phyloP scores from a whole-genome alignment of 2,329 filamentous ascomycete species.

The Didymella arachidicola region DNA sequence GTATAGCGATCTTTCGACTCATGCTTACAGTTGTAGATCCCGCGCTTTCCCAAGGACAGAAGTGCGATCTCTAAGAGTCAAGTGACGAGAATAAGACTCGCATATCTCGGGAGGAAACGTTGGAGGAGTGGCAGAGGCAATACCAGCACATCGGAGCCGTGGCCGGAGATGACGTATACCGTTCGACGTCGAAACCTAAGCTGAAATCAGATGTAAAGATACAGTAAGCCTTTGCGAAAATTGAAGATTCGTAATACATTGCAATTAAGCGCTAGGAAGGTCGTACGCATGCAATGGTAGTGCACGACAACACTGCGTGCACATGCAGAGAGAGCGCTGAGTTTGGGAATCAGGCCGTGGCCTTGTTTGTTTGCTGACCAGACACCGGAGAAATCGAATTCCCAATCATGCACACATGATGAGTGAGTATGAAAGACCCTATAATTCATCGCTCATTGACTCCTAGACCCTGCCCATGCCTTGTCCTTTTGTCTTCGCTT shows the following conservation, averaged over 20 bases:
- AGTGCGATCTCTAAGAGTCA: no score
- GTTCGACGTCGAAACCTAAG: neutral
- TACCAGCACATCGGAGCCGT: no score
- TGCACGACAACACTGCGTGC: slow-evolving; percentile 18
- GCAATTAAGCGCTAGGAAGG: slow-evolving; percentile 22
- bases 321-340: slow-evolving; percentile 21
- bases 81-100: no score
- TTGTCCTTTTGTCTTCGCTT: slow-evolving; percentile 38
- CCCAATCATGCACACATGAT: slow-evolving; percentile 50
- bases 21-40: no score
- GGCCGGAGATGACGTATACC: no score
- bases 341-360: slow-evolving; percentile 45
- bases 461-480: slow-evolving; percentile 50
- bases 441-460: slow-evolving; percentile 53
- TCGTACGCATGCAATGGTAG: slow-evolving; percentile 21
- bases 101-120: no score
- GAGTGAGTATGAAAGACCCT: slow-evolving; percentile 47
- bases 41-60: no score
- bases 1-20: no score
- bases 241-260: slow-evolving; percentile 22
- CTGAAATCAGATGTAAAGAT: neutral
- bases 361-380: slow-evolving; percentile 49
- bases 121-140: no score
- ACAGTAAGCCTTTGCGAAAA: neutral
- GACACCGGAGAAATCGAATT: slow-evolving; percentile 50